Percentiles rank a stretch among this genome's conserved stretches.
These are phyloP conservation scores for Lophiostoma macrostomum DNA, from an alignment of 495 filamentous ascomycete genomes.

Conservation along the genomic window DNA sequence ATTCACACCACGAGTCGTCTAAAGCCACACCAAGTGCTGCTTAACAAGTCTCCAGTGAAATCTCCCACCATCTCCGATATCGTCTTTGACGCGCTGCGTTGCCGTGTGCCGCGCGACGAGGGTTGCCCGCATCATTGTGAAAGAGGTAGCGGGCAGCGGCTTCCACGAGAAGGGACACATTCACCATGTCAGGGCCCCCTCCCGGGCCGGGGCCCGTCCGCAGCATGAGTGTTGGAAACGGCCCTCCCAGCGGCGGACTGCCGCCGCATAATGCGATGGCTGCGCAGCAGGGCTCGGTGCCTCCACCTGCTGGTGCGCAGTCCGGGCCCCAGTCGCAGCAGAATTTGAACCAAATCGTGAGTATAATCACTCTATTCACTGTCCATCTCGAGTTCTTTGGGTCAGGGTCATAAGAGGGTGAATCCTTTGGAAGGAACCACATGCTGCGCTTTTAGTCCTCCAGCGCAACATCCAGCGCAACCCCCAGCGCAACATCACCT, in stretches of 20 bases:
- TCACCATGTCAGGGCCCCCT: conserved; percentile 32
- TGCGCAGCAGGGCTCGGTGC: conserved; percentile 31
- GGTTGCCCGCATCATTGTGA: conserved; percentile 9
- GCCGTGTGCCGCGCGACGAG: not conserved
- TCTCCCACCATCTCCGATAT: no score
- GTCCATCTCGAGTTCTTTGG: no score
- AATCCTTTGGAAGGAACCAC: no score
- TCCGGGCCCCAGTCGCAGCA: conserved; percentile 66
- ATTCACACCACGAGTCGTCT: not conserved
- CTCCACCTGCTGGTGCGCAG: conserved; percentile 44
- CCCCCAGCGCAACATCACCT: no score
- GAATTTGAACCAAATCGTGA: conserved; percentile 93
- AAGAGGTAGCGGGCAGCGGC: not conserved
- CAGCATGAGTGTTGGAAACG: conserved; percentile 34
- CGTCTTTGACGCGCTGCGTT: not conserved
- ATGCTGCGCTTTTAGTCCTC: no score
- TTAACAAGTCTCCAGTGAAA: not conserved
- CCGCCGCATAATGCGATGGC: conserved; percentile 52
- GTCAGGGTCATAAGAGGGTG: no score
- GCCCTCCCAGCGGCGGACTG: conserved; percentile 49
- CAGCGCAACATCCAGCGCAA: no score
- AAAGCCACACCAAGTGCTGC: not conserved
- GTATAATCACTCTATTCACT: conserved; percentile 39
- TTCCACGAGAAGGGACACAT: conserved; percentile 4
- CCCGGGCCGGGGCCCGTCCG: conserved; percentile 24